Evolutionary conservation across 2,329 filamentous ascomycete genomes (phyloP).

Genomic region (Fonsecaea monophora): DNA sequence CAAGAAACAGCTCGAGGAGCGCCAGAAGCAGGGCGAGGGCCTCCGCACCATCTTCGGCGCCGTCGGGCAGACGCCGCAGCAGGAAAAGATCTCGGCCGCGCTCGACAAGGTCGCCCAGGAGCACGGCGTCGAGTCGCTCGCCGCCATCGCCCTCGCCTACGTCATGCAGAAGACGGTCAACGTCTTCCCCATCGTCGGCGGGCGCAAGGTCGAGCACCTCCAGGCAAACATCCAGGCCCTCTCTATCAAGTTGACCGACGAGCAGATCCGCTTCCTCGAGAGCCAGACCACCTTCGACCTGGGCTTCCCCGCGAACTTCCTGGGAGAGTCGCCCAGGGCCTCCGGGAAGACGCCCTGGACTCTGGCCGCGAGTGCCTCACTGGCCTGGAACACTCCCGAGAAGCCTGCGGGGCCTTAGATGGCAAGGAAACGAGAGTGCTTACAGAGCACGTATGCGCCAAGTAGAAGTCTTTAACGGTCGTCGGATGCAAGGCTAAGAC

Average conservation of each 20-base stretch:
- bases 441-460: neutral
- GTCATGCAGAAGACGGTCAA: slow-evolving; percentile 74
- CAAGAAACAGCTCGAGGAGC: slow-evolving; percentile 56
- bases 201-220: slow-evolving; percentile 72
- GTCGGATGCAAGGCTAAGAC: neutral
- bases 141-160: slow-evolving; percentile 73
- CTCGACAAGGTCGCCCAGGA: slow-evolving; percentile 45
- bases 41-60: slow-evolving; percentile 54
- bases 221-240: slow-evolving; percentile 74
- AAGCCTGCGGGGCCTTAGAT: slow-evolving; percentile 12
- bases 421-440: neutral
- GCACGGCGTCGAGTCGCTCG: slow-evolving; percentile 63
- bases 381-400: slow-evolving; percentile 19
- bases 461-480: neutral
- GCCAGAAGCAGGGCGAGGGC: slow-evolving; percentile 40
- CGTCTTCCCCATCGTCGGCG: slow-evolving; percentile 76
- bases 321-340: slow-evolving; percentile 17
- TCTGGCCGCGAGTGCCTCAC: slow-evolving; percentile 16
- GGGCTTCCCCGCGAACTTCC: slow-evolving; percentile 60
- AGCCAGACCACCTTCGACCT: slow-evolving; percentile 60
- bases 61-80: slow-evolving; percentile 18
- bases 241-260: slow-evolving; percentile 56
- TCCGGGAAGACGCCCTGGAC: slow-evolving; percentile 18
- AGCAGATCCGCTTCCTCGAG: slow-evolving; percentile 64
- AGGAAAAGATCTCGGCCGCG: slow-evolving; percentile 35